phyloP scores from a whole-genome alignment of 768 basidiomycete genomes.

The Fomitopsis serialis region DNA sequence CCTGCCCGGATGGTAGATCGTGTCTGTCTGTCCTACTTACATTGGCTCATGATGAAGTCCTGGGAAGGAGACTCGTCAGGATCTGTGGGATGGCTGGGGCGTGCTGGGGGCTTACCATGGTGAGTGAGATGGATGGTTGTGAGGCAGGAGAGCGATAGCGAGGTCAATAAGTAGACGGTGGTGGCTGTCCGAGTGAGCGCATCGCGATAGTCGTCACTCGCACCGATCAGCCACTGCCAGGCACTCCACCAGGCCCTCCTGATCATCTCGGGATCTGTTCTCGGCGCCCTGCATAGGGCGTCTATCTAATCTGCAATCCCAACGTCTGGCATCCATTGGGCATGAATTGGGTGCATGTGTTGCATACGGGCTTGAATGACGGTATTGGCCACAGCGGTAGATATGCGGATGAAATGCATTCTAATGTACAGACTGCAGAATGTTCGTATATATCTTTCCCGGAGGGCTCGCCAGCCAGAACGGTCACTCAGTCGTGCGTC shows the following conservation, averaged over 20 bases:
- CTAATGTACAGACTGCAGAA: too few relatives aligned
- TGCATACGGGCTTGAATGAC: too few relatives aligned
- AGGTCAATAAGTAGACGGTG: not conserved
- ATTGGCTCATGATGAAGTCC: not conserved
- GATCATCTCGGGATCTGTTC: too few relatives aligned
- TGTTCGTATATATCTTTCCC: too few relatives aligned
- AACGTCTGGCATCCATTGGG: too few relatives aligned
- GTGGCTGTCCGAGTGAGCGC: not conserved
- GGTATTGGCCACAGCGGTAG: too few relatives aligned
- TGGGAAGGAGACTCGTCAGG: not conserved
- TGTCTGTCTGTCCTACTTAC: not conserved
- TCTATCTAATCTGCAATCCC: too few relatives aligned
- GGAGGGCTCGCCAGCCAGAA: too few relatives aligned
- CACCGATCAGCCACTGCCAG: not conserved
- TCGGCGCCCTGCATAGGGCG: too few relatives aligned
- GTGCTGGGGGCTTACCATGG: not conserved
- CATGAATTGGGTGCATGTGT: too few relatives aligned
- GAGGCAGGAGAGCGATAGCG: not conserved
- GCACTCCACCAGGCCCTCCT: not conserved
- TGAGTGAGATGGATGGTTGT: not conserved
- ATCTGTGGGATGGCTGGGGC: not conserved
- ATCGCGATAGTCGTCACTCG: not conserved
- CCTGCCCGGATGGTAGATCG: not conserved
- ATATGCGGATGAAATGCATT: too few relatives aligned
- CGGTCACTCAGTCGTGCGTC: constrained; percentile 50